Conservation (phyloP, 768 basidiomycete species). For the Leccinum pellstonianum region DNA sequence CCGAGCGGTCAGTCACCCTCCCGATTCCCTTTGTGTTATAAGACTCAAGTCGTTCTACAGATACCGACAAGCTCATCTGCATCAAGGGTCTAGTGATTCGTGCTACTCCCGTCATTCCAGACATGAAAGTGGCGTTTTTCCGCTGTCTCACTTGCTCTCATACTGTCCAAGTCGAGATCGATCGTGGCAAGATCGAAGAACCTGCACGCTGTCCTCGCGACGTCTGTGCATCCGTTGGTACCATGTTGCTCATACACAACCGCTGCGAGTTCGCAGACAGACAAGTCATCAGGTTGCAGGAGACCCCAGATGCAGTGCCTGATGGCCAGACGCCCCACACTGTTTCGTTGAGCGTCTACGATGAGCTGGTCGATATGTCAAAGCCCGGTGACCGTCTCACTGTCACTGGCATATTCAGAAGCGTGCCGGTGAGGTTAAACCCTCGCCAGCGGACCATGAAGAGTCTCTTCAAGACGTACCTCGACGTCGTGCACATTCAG, state of each 20-base stretch:
- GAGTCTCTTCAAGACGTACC: slow-evolving; percentile 94
- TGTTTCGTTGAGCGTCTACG: slow-evolving; percentile 95
- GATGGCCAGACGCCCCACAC: slow-evolving; percentile 99
- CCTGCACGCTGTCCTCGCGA: slow-evolving; percentile 91
- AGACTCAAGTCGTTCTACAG: slow-evolving; percentile 39
- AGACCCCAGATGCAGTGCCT: slow-evolving; percentile 96
- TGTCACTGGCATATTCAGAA: slow-evolving; percentile 92
- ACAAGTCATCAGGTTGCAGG: slow-evolving; percentile 93
- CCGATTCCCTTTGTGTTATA: background rate
- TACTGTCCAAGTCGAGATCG: slow-evolving; percentile 96
- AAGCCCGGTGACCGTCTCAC: slow-evolving; percentile 94
- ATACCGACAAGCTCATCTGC: slow-evolving; percentile 95
- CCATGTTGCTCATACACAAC: slow-evolving; percentile 96
- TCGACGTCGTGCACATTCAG: slow-evolving; percentile 92
- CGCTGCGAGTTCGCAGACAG: slow-evolving; percentile 95
- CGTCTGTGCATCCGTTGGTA: slow-evolving; percentile 82
- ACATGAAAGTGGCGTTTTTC: slow-evolving; percentile 99
- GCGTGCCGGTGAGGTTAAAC: slow-evolving; percentile 93
- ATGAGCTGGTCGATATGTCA: slow-evolving; percentile 93
- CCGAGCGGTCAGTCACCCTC: slow-evolving; percentile 64
- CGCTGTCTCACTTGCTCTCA: slow-evolving; percentile 94
- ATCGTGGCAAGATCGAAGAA: slow-evolving; percentile 96
- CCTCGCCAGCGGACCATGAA: slow-evolving; percentile 89
- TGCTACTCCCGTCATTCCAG: slow-evolving; percentile 95
- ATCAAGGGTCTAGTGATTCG: slow-evolving; percentile 98